These are phyloP conservation scores for Sicyos baderoa DNA, from an alignment of 306 rosid genomes.

Conservation along the genomic window DNA sequence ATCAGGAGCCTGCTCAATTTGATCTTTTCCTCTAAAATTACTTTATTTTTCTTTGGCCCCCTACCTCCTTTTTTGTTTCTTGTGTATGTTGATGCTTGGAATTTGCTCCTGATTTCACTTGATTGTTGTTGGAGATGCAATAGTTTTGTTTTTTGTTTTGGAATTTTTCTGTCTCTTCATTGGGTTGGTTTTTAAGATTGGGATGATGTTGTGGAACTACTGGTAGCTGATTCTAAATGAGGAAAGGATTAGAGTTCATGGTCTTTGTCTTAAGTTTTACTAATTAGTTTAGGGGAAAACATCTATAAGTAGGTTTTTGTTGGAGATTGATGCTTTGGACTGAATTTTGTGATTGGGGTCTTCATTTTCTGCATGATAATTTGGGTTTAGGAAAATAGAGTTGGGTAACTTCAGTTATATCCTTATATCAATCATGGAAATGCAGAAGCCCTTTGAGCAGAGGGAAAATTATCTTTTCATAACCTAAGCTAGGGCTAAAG, in stretches of 20 bases:
- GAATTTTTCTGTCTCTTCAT: not conserved
- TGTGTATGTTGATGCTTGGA: not conserved
- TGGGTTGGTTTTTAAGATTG: conserved; percentile 10
- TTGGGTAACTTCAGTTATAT: not conserved
- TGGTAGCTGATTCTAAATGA: not conserved
- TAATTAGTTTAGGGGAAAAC: not conserved
- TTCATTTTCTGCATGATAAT: conserved; percentile 3
- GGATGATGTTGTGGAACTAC: not conserved
- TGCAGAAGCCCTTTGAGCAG: not conserved
- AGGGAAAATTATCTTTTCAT: not conserved
- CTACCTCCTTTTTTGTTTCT: not conserved
- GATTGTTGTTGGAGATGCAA: not conserved
- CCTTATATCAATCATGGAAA: not conserved
- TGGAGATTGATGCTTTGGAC: not conserved
- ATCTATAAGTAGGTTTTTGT: not conserved
- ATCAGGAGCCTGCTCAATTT: not conserved
- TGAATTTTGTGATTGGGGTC: not conserved
- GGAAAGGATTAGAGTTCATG: not conserved
- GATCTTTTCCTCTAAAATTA: not conserved
- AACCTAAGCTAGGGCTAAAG: not conserved
- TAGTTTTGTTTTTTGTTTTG: not conserved
- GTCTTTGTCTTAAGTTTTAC: not conserved
- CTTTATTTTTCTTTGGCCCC: not conserved
- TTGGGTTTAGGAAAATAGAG: not conserved
- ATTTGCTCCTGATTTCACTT: not conserved